Base-by-base conservation (phyloP, 805 yeast genomes). In the Yarrowia porcina region DNA sequence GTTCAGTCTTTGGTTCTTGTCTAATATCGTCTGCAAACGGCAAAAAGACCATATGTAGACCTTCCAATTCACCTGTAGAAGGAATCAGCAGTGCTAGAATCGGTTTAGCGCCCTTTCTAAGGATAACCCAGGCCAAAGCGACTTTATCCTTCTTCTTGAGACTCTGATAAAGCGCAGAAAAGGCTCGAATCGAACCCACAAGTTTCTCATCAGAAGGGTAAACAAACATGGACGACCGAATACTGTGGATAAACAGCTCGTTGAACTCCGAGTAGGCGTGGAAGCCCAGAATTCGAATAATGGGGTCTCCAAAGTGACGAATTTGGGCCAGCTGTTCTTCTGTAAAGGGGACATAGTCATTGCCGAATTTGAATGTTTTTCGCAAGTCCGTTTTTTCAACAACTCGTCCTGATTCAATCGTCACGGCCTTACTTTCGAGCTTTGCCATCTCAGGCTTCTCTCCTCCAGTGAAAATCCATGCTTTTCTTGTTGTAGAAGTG, bases 11-110 rank as follows among this genome's bases (percentile, higher is more conserved):
- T 1, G 97, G 97, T 4, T 83, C 72, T 33, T 81, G 78, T 59
- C 97, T 77, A 3, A 90, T 73, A 70, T 90, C 93, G 67, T 90
- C 96, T 15, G 83, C 74, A 77, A 82, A 88, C 0, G 98, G 97
- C 21, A 89, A 68, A 30, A 80, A 78, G 9, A 88, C 79, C 63
- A 91, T 72, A 54, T 86, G 84, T 65, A 93, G 82, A 0, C 97
- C 97, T 63, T 88, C 84, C 0, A 93, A 88, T 0, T 42, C 68
- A 0, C 88, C 81, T 0, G 64, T 64, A 2, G 70, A 64, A 3
- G 96, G 88, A 33, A 84, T 76, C 64, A 91, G 67, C 1, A 87
- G 83, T 68, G 80, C 85, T 45, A 88, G 65, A 3, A 74, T 65
- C 0, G 96, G 94, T 33, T 79, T 70, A 0, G 89, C 72, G 56